phyloP scores from a whole-genome alignment of 129 eudicot genomes.

The Sambucus nigra region DNA sequence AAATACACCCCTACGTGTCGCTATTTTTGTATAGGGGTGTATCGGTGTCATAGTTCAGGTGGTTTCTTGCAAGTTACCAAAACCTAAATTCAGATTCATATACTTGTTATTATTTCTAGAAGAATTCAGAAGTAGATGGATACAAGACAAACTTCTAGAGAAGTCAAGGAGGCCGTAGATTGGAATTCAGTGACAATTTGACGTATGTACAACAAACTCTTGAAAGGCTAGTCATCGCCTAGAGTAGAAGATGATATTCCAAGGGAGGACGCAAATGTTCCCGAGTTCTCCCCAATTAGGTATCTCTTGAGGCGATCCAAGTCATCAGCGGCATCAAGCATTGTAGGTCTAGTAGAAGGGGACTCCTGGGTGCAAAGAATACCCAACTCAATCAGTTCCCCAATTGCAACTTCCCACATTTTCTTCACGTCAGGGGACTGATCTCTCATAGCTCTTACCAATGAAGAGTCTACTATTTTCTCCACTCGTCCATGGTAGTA shows the following conservation, averaged over 20 bases:
- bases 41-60: no score
- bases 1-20: no score
- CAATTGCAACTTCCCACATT: conserved; percentile 43
- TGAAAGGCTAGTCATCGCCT: conserved; percentile 22
- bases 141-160: no score
- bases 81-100: no score
- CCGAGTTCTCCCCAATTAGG: conserved; percentile 39
- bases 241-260: conserved; percentile 48
- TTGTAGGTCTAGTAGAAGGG: conserved; percentile 38
- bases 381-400: conserved; percentile 42
- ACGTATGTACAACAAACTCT: conserved; percentile 1
- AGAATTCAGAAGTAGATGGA: no score
- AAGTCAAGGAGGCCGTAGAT: no score
- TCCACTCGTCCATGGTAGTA: conserved; percentile 31
- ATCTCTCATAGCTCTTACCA: conserved; percentile 33
- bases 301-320: conserved; percentile 51
- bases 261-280: conserved; percentile 58
- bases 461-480: conserved; percentile 28
- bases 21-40: no score
- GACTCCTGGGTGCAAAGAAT: conserved; percentile 45
- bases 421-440: conserved; percentile 33
- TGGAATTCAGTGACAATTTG: not conserved
- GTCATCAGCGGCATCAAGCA: conserved; percentile 55
- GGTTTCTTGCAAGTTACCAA: no score
- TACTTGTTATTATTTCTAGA: no score